Evolutionary conservation across 2,329 filamentous ascomycete genomes (phyloP), one percentile per base, ranked within the genome.

Genomic region (Monosporascus cannonballus): DNA sequence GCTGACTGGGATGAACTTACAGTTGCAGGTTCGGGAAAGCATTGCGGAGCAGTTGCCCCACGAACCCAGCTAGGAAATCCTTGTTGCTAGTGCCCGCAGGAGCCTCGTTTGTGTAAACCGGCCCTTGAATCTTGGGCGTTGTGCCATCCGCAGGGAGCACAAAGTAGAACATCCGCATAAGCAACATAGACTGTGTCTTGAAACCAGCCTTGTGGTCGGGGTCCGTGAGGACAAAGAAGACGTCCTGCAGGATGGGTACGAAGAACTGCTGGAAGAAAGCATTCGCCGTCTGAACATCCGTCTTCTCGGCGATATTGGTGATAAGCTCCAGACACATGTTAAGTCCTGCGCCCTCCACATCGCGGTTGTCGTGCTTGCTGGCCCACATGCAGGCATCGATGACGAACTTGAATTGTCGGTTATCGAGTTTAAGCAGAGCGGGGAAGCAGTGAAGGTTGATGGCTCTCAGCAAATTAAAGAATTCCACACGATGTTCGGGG

Each of bases 341-440:
- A 56, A 99, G 83, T 55, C 94, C 94, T 39, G 94, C 95, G 61
- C 89, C 90, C 73, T 99, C 94, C 30, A 99, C 94, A 67, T 96
- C 91, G 55, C 94, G 89, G 74, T 99, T 99, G 75, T 99, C 94
- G 72, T 99, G 94, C 78, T 99, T 99, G 77, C 93, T 96, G n/a
- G 95, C 94, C 95, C 94, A 99, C 80, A 97, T 91, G 78, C 95
- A 99, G 37, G 93, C 96, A 71, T 99, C 94, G 61, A 99, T 97
- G 64, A 99, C 92, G 67, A 97, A 96, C 75, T 99, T 99, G 84
- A 99, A 99, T 68, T 96, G 94, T 54, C 90, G 85, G 65, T 90
- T 93, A 68, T 99, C 93, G 36, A 99, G 84, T 72, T 96, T 95
- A 60, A 99, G 80, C 22, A 99, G 81, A 1, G 94, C 84, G 47